These are phyloP conservation scores for Acmispon strigosus DNA, from an alignment of 306 rosid genomes.

Conservation along the genomic window DNA sequence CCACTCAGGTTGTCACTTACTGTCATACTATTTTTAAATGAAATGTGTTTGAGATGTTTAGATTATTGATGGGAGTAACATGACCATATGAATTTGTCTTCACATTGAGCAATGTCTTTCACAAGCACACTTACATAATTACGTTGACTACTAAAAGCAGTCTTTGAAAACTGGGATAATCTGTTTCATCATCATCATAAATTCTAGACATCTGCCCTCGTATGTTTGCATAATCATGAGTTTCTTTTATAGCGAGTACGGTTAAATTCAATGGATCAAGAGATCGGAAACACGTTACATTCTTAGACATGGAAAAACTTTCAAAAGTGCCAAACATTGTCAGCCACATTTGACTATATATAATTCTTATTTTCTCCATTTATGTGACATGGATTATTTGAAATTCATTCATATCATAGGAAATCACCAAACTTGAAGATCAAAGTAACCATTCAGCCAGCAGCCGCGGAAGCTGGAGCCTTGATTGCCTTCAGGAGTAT, in stretches of 20 bases:
- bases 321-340: neutral
- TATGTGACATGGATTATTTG: neutral
- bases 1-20: conserved; percentile 39
- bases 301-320: neutral
- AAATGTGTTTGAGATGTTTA: conserved; percentile 3
- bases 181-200: neutral
- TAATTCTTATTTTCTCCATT: neutral
- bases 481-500: conserved; percentile 39
- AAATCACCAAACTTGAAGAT: conserved; percentile 24
- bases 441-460: conserved; percentile 47
- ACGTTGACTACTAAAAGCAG: neutral
- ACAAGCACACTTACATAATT: conserved; percentile 8
- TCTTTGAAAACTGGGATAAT: neutral
- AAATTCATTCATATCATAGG: conserved; percentile 37
- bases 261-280: neutral
- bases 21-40: neutral
- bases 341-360: neutral
- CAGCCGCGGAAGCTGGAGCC: conserved; percentile 94
- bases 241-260: neutral
- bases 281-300: neutral
- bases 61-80: neutral
- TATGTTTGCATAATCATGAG: neutral
- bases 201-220: neutral
- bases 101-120: neutral
- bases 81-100: neutral